Percentiles rank a stretch among this genome's conserved stretches.
phyloP scores from a whole-genome alignment of 164 flowering plant genomes.

The Aristolochia californica region DNA sequence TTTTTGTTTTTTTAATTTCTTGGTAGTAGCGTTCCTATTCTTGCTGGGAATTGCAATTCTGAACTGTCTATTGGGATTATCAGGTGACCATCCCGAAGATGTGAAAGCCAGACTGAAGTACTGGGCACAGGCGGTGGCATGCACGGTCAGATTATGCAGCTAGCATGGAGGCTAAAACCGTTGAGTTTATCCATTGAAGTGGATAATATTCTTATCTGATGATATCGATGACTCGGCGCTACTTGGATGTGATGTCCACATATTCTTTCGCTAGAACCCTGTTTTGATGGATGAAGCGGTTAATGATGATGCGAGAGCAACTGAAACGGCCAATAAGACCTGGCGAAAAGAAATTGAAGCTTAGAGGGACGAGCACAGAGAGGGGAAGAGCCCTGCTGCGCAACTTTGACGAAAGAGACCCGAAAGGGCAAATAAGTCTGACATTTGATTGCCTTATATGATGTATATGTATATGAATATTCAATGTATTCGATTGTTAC shows the following conservation, averaged over 20 bases:
- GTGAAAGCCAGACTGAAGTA: constrained; percentile 78
- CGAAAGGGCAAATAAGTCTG: too few relatives aligned
- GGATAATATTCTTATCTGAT: background rate
- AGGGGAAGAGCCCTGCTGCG: background rate
- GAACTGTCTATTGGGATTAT: constrained; percentile 3
- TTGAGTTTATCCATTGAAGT: constrained; percentile 1
- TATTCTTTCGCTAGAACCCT: background rate
- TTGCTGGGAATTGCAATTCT: background rate
- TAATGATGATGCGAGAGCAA: constrained; percentile 1
- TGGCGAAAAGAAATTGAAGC: background rate
- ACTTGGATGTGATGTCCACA: background rate
- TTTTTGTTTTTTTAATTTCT: background rate
- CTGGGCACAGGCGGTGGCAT: constrained; percentile 90
- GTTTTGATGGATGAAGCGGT: background rate
- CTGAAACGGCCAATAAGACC: constrained; percentile 1
- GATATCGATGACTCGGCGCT: constrained; percentile 2
- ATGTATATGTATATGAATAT: too few relatives aligned
- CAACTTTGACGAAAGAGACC: background rate
- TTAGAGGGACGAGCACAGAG: background rate
- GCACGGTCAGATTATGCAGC: constrained; percentile 69
- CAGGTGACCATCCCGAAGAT: constrained; percentile 83
- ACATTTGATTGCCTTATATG: too few relatives aligned
- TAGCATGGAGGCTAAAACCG: constrained; percentile 7
- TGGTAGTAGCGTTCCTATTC: background rate
- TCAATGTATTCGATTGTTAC: too few relatives aligned